Conservation (phyloP, 2,329 filamentous ascomycete species). For the Diaporthe capsici region DNA sequence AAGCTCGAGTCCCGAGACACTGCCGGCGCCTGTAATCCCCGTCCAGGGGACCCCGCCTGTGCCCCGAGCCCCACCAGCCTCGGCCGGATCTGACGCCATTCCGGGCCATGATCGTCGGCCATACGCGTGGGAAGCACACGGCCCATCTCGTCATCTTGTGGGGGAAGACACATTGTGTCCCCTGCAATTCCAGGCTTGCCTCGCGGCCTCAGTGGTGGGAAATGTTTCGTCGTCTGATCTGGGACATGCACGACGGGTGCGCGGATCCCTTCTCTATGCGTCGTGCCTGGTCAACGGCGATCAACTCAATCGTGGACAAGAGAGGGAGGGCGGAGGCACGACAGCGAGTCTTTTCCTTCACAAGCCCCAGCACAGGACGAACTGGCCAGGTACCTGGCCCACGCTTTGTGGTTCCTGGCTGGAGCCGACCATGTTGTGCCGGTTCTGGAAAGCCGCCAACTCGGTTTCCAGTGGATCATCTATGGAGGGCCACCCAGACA, state of each 20-base stretch:
- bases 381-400: not conserved
- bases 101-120: conserved; percentile 18
- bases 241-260: not conserved
- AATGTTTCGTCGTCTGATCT: not conserved
- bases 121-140: not conserved
- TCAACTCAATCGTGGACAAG: not conserved
- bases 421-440: not conserved
- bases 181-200: not conserved
- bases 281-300: not conserved
- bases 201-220: conserved; percentile 15
- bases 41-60: not conserved
- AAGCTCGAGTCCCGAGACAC: conserved; percentile 10
- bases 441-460: not conserved
- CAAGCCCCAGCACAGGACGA: not conserved
- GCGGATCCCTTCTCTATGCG: conserved; percentile 2
- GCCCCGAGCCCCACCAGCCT: not conserved
- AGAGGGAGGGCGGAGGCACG: not conserved
- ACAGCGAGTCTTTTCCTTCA: not conserved
- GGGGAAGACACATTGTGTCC: not conserved
- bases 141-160: conserved; percentile 23
- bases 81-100: conserved; percentile 19
- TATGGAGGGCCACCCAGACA: not conserved
- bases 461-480: not conserved
- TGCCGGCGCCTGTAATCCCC: conserved; percentile 10
- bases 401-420: not conserved